phyloP scores from a whole-genome alignment of 1,139 yeast genomes.

The Yamadazyma sp. region DNA sequence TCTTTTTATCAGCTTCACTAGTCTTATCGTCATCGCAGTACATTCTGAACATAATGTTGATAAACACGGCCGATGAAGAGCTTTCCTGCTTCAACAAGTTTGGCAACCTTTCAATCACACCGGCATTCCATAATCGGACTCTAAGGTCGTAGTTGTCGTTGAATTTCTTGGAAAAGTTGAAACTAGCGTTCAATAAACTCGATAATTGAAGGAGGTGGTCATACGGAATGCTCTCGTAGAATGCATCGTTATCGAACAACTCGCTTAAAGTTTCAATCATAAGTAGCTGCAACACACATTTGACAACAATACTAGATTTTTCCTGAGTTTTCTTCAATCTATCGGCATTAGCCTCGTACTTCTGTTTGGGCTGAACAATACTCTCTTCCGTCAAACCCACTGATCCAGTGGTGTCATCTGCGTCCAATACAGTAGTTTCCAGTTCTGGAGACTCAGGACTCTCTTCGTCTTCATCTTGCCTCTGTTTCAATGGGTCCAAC shows the following conservation, averaged over 20 bases:
- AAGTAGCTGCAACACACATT: slow-evolving; percentile 85
- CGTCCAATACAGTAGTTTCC: neutral
- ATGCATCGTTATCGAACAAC: slow-evolving; percentile 66
- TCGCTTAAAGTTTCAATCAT: slow-evolving; percentile 88
- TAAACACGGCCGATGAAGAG: slow-evolving; percentile 82
- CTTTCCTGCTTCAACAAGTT: slow-evolving; percentile 90
- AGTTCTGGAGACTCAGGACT: neutral
- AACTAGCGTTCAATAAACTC: slow-evolving; percentile 62
- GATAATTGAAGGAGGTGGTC: slow-evolving; percentile 60
- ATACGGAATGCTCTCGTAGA: slow-evolving; percentile 71
- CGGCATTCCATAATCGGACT: slow-evolving; percentile 85
- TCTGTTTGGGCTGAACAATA: slow-evolving; percentile 5
- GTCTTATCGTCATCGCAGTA: slow-evolving; percentile 67
- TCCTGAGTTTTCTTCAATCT: slow-evolving; percentile 40
- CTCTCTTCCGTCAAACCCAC: slow-evolving; percentile 2
- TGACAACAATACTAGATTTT: slow-evolving; percentile 82
- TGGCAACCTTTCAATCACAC: slow-evolving; percentile 89
- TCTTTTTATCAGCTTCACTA: slow-evolving; percentile 30
- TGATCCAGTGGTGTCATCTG: slow-evolving; percentile 2
- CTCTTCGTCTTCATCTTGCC: slow-evolving; percentile 11
- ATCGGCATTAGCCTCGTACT: slow-evolving; percentile 19
- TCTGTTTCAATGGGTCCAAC: slow-evolving; percentile 50
- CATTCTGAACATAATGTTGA: slow-evolving; percentile 75
- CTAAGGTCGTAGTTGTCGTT: slow-evolving; percentile 87
- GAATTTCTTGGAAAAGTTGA: slow-evolving; percentile 79